Percentiles rank a stretch among this genome's conserved stretches.
Evolutionary conservation across 2,329 filamentous ascomycete genomes (phyloP).

Genomic region (Apiospora hydei): DNA sequence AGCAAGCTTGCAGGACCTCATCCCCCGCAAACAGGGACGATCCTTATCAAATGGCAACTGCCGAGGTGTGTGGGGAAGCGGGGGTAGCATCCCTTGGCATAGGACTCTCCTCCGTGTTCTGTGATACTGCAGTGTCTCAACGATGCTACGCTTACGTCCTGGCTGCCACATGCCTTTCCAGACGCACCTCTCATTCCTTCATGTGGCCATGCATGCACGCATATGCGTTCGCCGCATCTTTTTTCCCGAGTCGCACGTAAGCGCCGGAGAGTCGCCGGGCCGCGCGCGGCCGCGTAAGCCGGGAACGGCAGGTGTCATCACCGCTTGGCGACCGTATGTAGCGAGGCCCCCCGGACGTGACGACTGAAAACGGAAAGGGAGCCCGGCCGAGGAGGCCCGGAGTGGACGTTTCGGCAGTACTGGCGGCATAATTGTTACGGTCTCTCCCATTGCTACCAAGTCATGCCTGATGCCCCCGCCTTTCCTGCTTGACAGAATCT

Average conservation of each 20-base stretch:
- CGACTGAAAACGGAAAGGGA: not conserved
- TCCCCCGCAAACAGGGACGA: not conserved
- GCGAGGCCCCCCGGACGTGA: not conserved
- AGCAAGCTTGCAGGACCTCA: not conserved
- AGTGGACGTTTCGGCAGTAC: not conserved
- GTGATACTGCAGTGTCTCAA: slow-evolving; percentile 15
- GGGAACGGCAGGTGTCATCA: slow-evolving; percentile 15
- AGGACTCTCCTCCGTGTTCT: not conserved
- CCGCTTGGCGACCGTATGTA: not conserved
- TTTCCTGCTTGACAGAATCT: not conserved
- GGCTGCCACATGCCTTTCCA: not conserved
- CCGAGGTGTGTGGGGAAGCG: slow-evolving; percentile 16
- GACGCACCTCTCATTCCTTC: too few species aligned
- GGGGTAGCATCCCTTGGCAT: not conserved
- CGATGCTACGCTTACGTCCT: not conserved
- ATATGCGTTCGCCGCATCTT: not conserved
- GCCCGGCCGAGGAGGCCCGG: not conserved
- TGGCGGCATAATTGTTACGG: not conserved
- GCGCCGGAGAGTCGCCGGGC: not conserved
- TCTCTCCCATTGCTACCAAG: not conserved
- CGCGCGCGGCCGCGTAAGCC: not conserved
- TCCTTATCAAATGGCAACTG: slow-evolving; percentile 8
- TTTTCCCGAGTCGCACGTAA: not conserved
- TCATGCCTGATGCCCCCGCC: not conserved
- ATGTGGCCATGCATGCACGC: not conserved